Percentiles rank a stretch among this genome's conserved stretches.
phyloP scores from a whole-genome alignment of 2,329 filamentous ascomycete species.

The Penicillium frequentans region DNA sequence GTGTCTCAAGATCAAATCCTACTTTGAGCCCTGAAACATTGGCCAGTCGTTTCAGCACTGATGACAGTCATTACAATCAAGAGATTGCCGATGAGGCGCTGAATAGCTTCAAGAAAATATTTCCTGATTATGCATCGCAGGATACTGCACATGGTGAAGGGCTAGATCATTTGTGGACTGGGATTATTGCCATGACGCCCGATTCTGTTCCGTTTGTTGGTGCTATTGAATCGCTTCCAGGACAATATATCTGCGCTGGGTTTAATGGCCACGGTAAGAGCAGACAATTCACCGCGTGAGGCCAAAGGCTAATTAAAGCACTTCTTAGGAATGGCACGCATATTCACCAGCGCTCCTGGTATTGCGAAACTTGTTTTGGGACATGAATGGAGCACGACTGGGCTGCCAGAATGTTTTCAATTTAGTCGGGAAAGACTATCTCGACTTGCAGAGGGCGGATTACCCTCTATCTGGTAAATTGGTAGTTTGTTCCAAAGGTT shows the following conservation, averaged over 20 bases:
- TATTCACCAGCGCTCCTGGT: slow-evolving; percentile 50
- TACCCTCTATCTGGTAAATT: slow-evolving; percentile 22
- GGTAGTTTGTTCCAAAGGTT: neutral
- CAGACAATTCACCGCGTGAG: neutral
- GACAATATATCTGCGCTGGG: slow-evolving; percentile 52
- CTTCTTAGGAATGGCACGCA: slow-evolving; percentile 41
- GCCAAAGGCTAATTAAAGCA: neutral
- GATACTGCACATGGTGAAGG: slow-evolving; percentile 42
- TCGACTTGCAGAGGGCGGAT: slow-evolving; percentile 9
- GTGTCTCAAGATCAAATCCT: slow-evolving; percentile 46
- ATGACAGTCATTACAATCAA: slow-evolving; percentile 42
- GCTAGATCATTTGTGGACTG: slow-evolving; percentile 49
- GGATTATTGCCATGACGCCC: slow-evolving; percentile 50
- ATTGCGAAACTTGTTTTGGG: slow-evolving; percentile 45
- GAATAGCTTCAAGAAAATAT: slow-evolving; percentile 35
- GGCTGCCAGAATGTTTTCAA: slow-evolving; percentile 39
- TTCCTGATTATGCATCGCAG: slow-evolving; percentile 26
- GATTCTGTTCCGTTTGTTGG: slow-evolving; percentile 52
- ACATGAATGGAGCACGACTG: slow-evolving; percentile 39
- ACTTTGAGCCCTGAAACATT: slow-evolving; percentile 33
- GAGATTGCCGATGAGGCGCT: slow-evolving; percentile 44
- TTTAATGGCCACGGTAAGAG: slow-evolving; percentile 49
- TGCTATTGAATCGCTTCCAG: slow-evolving; percentile 38
- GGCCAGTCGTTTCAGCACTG: slow-evolving; percentile 32
- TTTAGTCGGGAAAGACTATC: slow-evolving; percentile 28